Percentiles rank a stretch among this genome's conserved stretches.
Evolutionary conservation across 2,329 filamentous ascomycete species (phyloP).

Genomic region (Pyrenochaeta sp.): DNA sequence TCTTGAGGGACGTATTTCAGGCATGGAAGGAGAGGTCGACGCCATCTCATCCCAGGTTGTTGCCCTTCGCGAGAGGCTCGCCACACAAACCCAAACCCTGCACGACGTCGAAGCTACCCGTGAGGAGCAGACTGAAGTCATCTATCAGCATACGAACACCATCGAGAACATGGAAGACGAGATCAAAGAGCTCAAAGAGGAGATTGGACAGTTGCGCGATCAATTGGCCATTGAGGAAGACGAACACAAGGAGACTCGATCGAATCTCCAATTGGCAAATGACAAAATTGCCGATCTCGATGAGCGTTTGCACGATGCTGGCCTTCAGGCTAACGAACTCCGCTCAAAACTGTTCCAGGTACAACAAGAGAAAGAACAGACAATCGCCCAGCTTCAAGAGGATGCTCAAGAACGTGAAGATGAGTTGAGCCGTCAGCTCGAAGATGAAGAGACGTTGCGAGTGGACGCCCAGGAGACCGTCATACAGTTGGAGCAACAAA

Average conservation of each 20-base stretch:
- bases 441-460: conserved; percentile 48
- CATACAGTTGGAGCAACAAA: conserved; percentile 40
- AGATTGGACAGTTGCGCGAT: conserved; percentile 48
- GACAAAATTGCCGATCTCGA: conserved; percentile 51
- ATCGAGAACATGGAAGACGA: conserved; percentile 40
- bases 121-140: conserved; percentile 43
- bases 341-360: conserved; percentile 57
- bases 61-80: conserved; percentile 43
- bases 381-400: conserved; percentile 49
- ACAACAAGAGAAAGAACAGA: conserved; percentile 51
- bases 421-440: conserved; percentile 48
- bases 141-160: conserved; percentile 46
- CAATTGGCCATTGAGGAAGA: conserved; percentile 51
- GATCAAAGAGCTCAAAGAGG: conserved; percentile 48
- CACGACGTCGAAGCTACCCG: conserved; percentile 48
- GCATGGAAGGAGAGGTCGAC: conserved; percentile 48
- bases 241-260: conserved; percentile 55
- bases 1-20: conserved; percentile 48
- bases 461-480: conserved; percentile 47
- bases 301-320: conserved; percentile 49
- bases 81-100: conserved; percentile 39
- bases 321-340: conserved; percentile 57
- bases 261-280: conserved; percentile 52
- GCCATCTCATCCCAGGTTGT: conserved; percentile 39
- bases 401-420: conserved; percentile 49